These are phyloP conservation scores for Hypoxylon crocopeplum DNA, from an alignment of 495 filamentous ascomycete species.

Conservation along the genomic window DNA sequence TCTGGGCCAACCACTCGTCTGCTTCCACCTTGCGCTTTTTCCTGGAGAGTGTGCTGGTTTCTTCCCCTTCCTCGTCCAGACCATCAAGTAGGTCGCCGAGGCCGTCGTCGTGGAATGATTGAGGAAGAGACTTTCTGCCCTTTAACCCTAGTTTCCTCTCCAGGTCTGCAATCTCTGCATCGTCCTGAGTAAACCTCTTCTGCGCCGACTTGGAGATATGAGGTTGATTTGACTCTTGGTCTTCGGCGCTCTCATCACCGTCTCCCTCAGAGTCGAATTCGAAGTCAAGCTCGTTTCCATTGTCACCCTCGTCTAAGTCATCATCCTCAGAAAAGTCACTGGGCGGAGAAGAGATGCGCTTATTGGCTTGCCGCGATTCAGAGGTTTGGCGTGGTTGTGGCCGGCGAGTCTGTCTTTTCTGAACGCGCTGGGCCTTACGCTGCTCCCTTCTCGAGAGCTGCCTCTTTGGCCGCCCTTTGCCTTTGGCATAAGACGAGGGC, in stretches of 20 bases:
- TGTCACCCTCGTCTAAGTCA: constrained; percentile 32
- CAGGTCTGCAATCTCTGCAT: constrained; percentile 84
- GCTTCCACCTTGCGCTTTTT: constrained; percentile 72
- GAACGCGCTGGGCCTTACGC: constrained; percentile 55
- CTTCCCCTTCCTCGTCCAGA: constrained; percentile 62
- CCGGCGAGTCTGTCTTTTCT: constrained; percentile 45
- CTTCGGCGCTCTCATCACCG: constrained; percentile 25
- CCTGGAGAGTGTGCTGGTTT: constrained; percentile 55
- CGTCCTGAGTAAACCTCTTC: constrained; percentile 73
- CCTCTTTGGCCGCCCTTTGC: constrained; percentile 21
- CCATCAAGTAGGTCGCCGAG: constrained; percentile 81
- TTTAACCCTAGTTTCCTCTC: constrained; percentile 91
- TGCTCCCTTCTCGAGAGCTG: constrained; percentile 55
- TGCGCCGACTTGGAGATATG: constrained; percentile 65
- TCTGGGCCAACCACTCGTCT: constrained; percentile 58
- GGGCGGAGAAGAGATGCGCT: background rate
- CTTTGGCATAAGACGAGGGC: constrained; percentile 9
- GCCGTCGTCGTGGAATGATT: constrained; percentile 84
- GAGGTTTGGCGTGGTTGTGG: constrained; percentile 11
- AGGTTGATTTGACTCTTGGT: constrained; percentile 38
- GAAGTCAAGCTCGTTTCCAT: constrained; percentile 36
- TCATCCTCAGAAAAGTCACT: constrained; percentile 11
- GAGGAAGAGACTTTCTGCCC: constrained; percentile 74
- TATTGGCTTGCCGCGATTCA: constrained; percentile 4
- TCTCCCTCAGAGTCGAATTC: constrained; percentile 38